These are phyloP conservation scores for Aurifilum marmelostoma DNA, from an alignment of 2,329 filamentous ascomycete genomes.

Conservation along the genomic window DNA sequence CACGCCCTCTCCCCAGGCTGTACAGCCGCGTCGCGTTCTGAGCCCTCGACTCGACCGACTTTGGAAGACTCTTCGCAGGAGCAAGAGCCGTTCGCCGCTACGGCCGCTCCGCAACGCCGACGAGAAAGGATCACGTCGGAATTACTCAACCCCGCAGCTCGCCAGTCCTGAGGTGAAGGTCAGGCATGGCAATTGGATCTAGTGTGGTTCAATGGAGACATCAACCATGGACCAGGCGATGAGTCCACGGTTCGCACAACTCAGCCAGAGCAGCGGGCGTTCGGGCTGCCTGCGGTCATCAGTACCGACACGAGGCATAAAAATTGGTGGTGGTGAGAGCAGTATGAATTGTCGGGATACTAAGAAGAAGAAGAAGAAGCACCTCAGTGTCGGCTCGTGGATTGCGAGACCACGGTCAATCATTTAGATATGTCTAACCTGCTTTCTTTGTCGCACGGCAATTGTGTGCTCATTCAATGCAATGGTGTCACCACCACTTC, in stretches of 20 bases:
- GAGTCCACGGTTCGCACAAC: conserved; percentile 11
- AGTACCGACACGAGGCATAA: background rate
- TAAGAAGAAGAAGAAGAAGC: background rate
- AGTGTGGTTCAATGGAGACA: conserved; percentile 28
- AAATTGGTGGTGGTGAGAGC: background rate
- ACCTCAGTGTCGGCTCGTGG: background rate
- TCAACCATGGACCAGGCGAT: conserved; percentile 8
- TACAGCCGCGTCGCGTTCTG: conserved; percentile 17
- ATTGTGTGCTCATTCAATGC: background rate
- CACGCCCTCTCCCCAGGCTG: conserved; percentile 23
- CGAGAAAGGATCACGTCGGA: conserved; percentile 12
- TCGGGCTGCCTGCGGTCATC: conserved; percentile 4
- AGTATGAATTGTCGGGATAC: background rate
- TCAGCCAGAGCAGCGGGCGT: background rate
- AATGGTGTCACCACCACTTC: conserved; percentile 43
- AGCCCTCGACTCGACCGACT: conserved; percentile 26
- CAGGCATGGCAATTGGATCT: conserved; percentile 29
- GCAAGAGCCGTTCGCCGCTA: conserved; percentile 25
- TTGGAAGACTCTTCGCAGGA: conserved; percentile 26
- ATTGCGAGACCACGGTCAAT: conserved; percentile 8
- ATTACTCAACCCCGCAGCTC: conserved; percentile 22
- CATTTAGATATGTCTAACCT: background rate
- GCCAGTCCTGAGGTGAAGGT: conserved; percentile 11
- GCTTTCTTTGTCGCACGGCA: background rate
- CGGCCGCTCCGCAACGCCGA: conserved; percentile 3